A percentile compares a stretch with the other conserved stretches of the same genome.
phyloP scores from a whole-genome alignment of 441 rosid species.

The Oxalis stricta region DNA sequence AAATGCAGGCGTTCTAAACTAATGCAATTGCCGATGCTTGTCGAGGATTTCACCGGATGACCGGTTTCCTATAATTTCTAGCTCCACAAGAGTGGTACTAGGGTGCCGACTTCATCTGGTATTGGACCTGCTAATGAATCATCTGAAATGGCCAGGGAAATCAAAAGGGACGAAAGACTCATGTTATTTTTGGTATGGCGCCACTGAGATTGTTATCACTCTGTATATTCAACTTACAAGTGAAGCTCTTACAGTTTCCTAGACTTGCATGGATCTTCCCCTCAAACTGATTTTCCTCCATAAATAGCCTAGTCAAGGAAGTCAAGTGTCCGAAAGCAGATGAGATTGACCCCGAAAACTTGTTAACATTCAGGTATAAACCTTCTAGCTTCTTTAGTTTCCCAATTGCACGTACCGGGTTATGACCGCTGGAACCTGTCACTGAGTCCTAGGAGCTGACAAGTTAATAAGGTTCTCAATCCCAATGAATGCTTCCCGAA shows the following conservation, averaged over 20 bases:
- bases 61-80: conserved; percentile 25
- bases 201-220: conserved; percentile 21
- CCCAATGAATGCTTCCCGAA: conserved; percentile 16
- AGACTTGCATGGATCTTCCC: conserved; percentile 36
- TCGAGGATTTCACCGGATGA: conserved; percentile 28
- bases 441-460: conserved; percentile 14
- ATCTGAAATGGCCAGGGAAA: conserved; percentile 20
- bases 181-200: conserved; percentile 20
- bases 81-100: conserved; percentile 12
- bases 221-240: conserved; percentile 14
- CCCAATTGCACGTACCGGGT: conserved; percentile 26
- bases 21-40: conserved; percentile 14
- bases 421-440: conserved; percentile 12
- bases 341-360: conserved; percentile 28
- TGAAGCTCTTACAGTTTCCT: conserved; percentile 20
- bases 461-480: conserved; percentile 24
- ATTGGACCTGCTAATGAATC: conserved; percentile 21
- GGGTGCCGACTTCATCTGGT: conserved; percentile 19
- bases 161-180: conserved; percentile 23
- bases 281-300: conserved; percentile 21
- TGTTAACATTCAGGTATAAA: conserved; percentile 15
- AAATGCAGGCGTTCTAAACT: conserved; percentile 21
- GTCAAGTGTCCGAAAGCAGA: conserved; percentile 29
- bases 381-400: conserved; percentile 20
- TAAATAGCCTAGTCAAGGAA: conserved; percentile 15